Evolutionary conservation across 108 stramenopile genomes (phyloP).

Genomic region (Pseudonitzschia delicatissima): DNA sequence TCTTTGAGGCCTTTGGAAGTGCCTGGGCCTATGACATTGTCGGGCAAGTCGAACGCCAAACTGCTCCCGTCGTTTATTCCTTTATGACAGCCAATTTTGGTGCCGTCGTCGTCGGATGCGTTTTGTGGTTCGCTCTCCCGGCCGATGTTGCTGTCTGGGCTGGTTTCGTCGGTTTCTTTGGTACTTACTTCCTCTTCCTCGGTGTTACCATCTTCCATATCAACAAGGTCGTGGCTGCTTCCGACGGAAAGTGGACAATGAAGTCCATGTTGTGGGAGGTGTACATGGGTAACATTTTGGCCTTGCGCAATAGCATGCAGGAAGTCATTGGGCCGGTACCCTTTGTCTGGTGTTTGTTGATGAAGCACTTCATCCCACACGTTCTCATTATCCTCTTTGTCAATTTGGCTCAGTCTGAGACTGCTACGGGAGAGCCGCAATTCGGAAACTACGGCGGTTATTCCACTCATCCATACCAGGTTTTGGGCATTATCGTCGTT

Average conservation of each 20-base stretch:
- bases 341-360: constrained; percentile 45
- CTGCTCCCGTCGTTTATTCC: constrained; percentile 31
- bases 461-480: constrained; percentile 38
- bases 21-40: constrained; percentile 61
- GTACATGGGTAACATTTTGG: constrained; percentile 39
- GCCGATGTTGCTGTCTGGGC: constrained; percentile 30
- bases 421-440: not conserved
- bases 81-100: constrained; percentile 51
- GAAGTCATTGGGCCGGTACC: constrained; percentile 47
- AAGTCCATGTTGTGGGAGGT: constrained; percentile 42
- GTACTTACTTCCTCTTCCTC: constrained; percentile 30
- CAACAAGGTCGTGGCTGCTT: constrained; percentile 22
- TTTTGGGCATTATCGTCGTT: constrained; percentile 47
- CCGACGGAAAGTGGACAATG: constrained; percentile 30
- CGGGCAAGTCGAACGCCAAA: constrained; percentile 31
- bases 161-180: constrained; percentile 42
- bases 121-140: constrained; percentile 41
- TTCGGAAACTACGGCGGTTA: constrained; percentile 43
- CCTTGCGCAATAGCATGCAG: constrained; percentile 36
- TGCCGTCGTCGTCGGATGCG: constrained; percentile 35
- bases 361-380: constrained; percentile 53
- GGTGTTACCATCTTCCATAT: constrained; percentile 34
- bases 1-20: constrained; percentile 49
- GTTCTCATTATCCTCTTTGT: constrained; percentile 57
- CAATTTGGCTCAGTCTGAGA: constrained; percentile 41